Evolutionary conservation across 345 rosid genomes (phyloP), one percentile per base, ranked within the genome.

Genomic region (Kandelia obovata): DNA sequence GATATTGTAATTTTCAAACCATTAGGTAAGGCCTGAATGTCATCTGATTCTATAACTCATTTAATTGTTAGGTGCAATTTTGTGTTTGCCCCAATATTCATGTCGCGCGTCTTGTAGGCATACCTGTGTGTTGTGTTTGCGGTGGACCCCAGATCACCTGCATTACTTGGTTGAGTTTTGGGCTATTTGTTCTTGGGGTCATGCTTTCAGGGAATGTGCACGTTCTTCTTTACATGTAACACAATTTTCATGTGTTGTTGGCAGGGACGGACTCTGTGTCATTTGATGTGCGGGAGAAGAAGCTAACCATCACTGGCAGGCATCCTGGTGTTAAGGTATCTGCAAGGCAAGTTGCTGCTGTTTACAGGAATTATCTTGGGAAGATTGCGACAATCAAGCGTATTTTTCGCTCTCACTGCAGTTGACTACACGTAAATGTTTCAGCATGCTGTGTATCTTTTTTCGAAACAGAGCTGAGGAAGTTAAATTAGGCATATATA

Each of bases 241-340:
- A 43, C 5, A 43, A 11, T 43, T 43, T 43, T 10, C 4, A 11
- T 2, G 47, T 43, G 16, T 70, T 84, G 66, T 76, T 80, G 60
- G 72, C 90, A 90, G 93, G 83, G 74, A 89, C 89, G 19, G 88
- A 89, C 64, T 88, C 96, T 0, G 83, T 90, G 66, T 72, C 79
- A 61, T 81, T 92, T 68, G 78, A 85, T 75, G 85, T 85, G 57
- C 43, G 79, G 81, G 96, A 93, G 88, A 86, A 93, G 82, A 84
- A 73, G 81, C 92, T 89, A 53, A 89, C 87, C 26, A 77, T 93
- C 31, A 88, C 88, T 1, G 83, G 92, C 73, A 88, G 75, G 75
- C 85, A 88, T 67, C 80, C 91, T 25, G 76, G 75, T 43, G 80
- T 56, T 1, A 77, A 76, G 63, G 69, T 75, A 52, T 65, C 83